Evolutionary conservation across 2,329 filamentous ascomycete species (phyloP).

Genomic region (Colletotrichum tropicale): DNA sequence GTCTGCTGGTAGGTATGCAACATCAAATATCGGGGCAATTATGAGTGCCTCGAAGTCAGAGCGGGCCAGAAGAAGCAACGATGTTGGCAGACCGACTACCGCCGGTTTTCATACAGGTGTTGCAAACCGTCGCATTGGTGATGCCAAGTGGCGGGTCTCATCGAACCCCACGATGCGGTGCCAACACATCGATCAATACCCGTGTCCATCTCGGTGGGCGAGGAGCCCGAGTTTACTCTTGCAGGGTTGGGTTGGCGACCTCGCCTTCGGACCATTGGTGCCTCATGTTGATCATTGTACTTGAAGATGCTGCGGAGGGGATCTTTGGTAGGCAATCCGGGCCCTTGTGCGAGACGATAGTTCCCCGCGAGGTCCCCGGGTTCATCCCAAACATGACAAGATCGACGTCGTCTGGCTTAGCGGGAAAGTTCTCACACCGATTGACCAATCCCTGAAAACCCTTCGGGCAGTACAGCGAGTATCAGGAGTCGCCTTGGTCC

Average conservation of each 20-base stretch:
- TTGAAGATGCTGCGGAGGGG: neutral
- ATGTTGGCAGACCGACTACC: neutral
- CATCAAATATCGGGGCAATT: neutral
- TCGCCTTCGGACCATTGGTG: neutral
- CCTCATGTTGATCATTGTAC: neutral
- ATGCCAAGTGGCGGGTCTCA: neutral
- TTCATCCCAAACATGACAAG: neutral
- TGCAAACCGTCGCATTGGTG: neutral
- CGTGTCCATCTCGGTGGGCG: neutral
- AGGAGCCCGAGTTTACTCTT: neutral
- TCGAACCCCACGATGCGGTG: neutral
- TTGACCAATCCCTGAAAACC: neutral
- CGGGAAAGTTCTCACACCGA: neutral
- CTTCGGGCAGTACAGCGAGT: neutral
- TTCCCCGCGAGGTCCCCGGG: neutral
- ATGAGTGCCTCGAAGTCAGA: neutral
- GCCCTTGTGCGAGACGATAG: neutral
- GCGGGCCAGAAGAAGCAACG: slow-evolving; percentile 1
- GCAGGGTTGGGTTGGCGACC: neutral
- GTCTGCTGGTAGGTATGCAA: neutral
- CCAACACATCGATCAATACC: slow-evolving; percentile 2
- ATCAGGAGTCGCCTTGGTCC: neutral
- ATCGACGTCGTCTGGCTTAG: neutral
- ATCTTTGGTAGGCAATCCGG: neutral
- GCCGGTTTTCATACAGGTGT: neutral